Percentiles rank a stretch among this genome's conserved stretches.
These are phyloP conservation scores for Quercus glauca DNA, from an alignment of 306 rosid genomes.

Conservation along the genomic window DNA sequence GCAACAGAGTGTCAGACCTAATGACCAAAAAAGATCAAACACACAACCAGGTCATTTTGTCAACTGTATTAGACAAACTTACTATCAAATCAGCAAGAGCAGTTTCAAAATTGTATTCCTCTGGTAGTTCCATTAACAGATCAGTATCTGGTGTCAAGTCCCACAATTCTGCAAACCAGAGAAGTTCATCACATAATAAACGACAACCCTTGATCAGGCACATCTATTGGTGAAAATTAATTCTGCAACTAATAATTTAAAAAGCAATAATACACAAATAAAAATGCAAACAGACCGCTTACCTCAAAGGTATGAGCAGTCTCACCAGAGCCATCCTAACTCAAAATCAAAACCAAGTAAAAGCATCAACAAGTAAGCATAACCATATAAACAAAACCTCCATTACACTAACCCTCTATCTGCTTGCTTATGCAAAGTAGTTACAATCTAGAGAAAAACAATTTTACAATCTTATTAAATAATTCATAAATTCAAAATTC, in stretches of 20 bases:
- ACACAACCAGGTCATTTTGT: not conserved
- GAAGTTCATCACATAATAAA: not conserved
- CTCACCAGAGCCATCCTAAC: conserved; percentile 34
- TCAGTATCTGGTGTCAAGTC: conserved; percentile 64
- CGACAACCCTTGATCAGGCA: not conserved
- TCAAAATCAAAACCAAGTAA: not conserved
- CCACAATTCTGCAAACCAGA: conserved; percentile 56
- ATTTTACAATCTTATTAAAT: too few species aligned
- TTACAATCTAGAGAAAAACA: too few species aligned
- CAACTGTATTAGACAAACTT: conserved; percentile 19
- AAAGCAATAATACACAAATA: not conserved
- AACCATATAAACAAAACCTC: not conserved
- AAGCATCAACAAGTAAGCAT: conserved; percentile 3
- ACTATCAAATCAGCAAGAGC: conserved; percentile 72
- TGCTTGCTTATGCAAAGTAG: not conserved
- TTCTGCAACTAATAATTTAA: not conserved
- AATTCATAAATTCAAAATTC: not conserved
- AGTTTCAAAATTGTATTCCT: conserved; percentile 52
- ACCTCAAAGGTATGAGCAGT: conserved; percentile 39
- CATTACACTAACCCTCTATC: not conserved
- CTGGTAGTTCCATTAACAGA: conserved; percentile 49
- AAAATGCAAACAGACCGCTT: not conserved
- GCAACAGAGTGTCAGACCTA: not conserved
- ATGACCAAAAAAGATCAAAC: not conserved
- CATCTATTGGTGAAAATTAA: not conserved